Conservation (phyloP, 345 rosid genomes). For the Xanthoceras sorbifolium region DNA sequence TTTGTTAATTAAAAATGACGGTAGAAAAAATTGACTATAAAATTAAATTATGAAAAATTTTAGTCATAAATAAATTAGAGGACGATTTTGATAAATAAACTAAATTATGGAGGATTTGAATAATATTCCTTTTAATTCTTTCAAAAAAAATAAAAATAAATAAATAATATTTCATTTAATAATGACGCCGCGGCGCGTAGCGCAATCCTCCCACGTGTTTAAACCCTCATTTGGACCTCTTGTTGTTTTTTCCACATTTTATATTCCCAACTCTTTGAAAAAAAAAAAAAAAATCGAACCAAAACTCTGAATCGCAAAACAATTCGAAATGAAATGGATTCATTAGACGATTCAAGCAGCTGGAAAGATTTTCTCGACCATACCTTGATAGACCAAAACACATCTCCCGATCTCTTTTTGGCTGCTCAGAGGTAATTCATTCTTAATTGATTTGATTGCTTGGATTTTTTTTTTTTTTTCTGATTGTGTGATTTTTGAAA, state of each 20-base stretch:
- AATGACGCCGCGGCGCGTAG: slow-evolving; percentile 2
- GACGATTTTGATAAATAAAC: too few species aligned
- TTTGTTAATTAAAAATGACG: too few species aligned
- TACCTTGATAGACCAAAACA: slow-evolving; percentile 23
- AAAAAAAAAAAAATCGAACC: neutral
- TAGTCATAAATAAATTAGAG: too few species aligned
- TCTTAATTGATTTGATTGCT: neutral
- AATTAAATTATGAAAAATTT: too few species aligned
- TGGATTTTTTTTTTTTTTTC: neutral
- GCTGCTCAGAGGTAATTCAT: slow-evolving; percentile 8
- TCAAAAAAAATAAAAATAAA: too few species aligned
- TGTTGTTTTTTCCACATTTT: neutral
- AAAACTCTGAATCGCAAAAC: neutral
- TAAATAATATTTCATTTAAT: too few species aligned
- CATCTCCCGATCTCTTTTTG: slow-evolving; percentile 25
- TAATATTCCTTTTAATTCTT: too few species aligned
- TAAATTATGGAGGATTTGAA: too few species aligned
- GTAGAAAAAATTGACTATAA: too few species aligned
- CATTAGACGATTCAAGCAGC: slow-evolving; percentile 18
- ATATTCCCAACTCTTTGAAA: neutral
- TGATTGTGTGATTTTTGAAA: neutral
- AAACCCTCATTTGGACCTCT: neutral
- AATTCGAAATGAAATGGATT: slow-evolving; percentile 22
- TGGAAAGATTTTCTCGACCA: slow-evolving; percentile 44
- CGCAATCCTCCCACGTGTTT: slow-evolving; percentile 2